Percentiles rank a stretch among this genome's conserved stretches.
phyloP scores from a whole-genome alignment of 2,329 filamentous ascomycete species.

The Trichoderma atrobrunneum region DNA sequence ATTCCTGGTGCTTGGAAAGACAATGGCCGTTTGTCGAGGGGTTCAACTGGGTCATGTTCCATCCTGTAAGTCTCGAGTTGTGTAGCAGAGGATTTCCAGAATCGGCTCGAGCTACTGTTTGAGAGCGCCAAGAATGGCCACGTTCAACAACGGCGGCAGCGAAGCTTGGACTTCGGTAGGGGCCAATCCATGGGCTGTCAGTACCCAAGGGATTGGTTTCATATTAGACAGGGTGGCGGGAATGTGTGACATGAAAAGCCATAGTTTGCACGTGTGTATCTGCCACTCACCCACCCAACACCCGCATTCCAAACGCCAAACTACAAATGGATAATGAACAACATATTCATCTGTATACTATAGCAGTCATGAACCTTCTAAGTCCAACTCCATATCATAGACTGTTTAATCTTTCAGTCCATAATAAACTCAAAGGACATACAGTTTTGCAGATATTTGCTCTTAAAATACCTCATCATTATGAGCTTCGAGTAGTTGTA shows the following conservation, averaged over 20 bases:
- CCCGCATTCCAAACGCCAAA: neutral
- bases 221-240: neutral
- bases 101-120: neutral
- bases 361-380: neutral
- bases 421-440: neutral
- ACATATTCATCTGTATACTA: neutral
- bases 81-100: neutral
- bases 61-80: neutral
- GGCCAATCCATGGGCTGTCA: neutral
- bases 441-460: neutral
- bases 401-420: neutral
- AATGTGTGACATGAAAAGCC: neutral
- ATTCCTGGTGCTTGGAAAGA: neutral
- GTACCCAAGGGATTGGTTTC: neutral
- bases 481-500: neutral
- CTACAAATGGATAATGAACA: neutral
- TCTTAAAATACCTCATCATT: neutral
- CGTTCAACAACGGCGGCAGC: neutral
- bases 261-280: neutral
- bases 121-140: neutral
- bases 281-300: neutral
- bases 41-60: neutral
- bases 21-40: neutral
- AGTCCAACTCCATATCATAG: neutral
- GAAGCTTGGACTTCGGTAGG: neutral